phyloP scores from a whole-genome alignment of 371 early-diverging fungal genomes.

The Zancudomyces culisetae region DNA sequence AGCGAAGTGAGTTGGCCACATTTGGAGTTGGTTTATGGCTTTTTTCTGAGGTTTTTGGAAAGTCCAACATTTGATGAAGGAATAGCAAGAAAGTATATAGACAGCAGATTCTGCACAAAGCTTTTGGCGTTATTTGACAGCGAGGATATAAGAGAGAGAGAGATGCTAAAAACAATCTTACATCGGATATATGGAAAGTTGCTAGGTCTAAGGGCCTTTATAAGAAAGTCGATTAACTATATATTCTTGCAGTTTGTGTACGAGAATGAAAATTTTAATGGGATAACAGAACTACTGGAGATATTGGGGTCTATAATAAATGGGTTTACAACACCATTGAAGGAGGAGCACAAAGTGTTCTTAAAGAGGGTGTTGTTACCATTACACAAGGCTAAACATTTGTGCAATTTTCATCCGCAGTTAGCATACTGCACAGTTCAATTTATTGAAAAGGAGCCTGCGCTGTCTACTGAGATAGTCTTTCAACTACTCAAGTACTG shows the following conservation, averaged over 20 bases:
- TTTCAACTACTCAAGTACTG: slow-evolving; percentile 76
- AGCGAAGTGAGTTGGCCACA: slow-evolving; percentile 95
- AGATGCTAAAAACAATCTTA: slow-evolving; percentile 88
- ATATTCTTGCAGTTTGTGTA: slow-evolving; percentile 93
- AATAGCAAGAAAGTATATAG: slow-evolving; percentile 84
- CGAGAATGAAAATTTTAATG: slow-evolving; percentile 87
- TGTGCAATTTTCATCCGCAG: slow-evolving; percentile 85
- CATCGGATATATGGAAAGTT: slow-evolving; percentile 96
- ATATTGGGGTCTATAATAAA: slow-evolving; percentile 96
- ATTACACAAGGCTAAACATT: slow-evolving; percentile 76
- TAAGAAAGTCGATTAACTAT: slow-evolving; percentile 87
- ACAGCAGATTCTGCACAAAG: slow-evolving; percentile 63
- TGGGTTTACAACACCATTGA: slow-evolving; percentile 91
- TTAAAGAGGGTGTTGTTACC: slow-evolving; percentile 77
- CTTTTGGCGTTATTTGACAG: slow-evolving; percentile 87
- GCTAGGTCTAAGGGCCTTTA: slow-evolving; percentile 81
- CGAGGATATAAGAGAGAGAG: slow-evolving; percentile 94
- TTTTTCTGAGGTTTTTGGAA: slow-evolving; percentile 90
- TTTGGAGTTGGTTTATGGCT: slow-evolving; percentile 88
- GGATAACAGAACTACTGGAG: slow-evolving; percentile 90
- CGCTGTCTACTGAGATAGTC: slow-evolving; percentile 40
- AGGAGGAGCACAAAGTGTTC: slow-evolving; percentile 93
- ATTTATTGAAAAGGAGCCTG: slow-evolving; percentile 89
- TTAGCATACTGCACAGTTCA: slow-evolving; percentile 93
- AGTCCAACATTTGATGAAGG: slow-evolving; percentile 89